Percentiles rank a stretch among this genome's conserved stretches.
These are phyloP conservation scores for Solanum hybrid DNA, from an alignment of 305 asterid species.

Conservation along the genomic window DNA sequence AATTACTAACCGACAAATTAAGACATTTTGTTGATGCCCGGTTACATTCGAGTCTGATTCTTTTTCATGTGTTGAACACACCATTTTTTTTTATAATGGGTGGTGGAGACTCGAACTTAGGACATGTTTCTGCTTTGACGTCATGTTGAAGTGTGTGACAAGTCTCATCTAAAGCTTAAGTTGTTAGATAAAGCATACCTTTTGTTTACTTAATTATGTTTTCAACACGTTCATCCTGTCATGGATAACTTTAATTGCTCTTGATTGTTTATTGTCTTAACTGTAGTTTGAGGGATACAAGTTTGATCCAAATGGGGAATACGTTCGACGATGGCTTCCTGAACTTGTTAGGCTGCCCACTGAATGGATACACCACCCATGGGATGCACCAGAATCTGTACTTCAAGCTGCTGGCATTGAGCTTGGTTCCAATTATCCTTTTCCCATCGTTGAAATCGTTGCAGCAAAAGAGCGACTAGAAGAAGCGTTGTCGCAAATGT, in stretches of 20 bases:
- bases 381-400: conserved; percentile 80
- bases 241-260: not conserved
- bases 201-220: not conserved
- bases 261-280: not conserved
- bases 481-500: conserved; percentile 72
- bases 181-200: not conserved
- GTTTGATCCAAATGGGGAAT: conserved; percentile 86
- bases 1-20: not conserved
- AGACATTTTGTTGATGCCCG: not conserved
- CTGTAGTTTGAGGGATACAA: conserved; percentile 80
- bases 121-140: not conserved
- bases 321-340: conserved; percentile 94
- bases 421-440: conserved; percentile 88
- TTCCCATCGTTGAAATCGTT: conserved; percentile 60
- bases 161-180: not conserved
- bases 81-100: not conserved
- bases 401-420: conserved; percentile 95
- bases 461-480: conserved; percentile 65
- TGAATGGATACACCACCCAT: conserved; percentile 95
- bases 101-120: not conserved
- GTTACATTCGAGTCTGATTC: not conserved
- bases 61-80: not conserved
- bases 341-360: conserved; percentile 86
- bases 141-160: not conserved
- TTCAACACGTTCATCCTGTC: not conserved